Conservation (phyloP, 2,329 filamentous ascomycete genomes). For the Aspergillus nomiae region DNA sequence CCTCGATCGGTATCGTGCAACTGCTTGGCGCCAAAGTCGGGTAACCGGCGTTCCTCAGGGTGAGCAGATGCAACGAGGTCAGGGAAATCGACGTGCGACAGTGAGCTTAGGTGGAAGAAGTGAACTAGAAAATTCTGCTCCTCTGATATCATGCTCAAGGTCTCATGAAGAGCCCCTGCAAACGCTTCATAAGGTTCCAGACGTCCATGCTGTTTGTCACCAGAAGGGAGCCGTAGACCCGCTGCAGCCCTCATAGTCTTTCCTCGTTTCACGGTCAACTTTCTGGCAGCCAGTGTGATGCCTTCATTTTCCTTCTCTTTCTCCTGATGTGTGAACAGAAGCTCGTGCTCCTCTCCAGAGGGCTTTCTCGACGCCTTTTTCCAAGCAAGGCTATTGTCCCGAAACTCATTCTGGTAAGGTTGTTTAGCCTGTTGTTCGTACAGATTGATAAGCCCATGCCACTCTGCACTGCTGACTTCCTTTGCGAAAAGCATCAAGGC, state of each 20-base stretch:
- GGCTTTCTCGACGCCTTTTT: constrained; percentile 76
- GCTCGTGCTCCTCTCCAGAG: constrained; percentile 74
- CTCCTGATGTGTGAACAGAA: constrained; percentile 88
- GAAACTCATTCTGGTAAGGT: constrained; percentile 81
- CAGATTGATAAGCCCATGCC: constrained; percentile 75
- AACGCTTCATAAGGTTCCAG: constrained; percentile 81
- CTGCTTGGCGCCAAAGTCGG: constrained; percentile 72
- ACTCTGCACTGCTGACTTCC: constrained; percentile 79
- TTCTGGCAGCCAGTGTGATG: constrained; percentile 75
- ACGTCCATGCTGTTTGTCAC: constrained; percentile 63
- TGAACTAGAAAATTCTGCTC: constrained; percentile 98
- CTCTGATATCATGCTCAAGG: constrained; percentile 79
- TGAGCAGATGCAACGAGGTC: constrained; percentile 70
- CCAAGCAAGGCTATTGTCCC: constrained; percentile 75
- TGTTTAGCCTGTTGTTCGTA: constrained; percentile 78
- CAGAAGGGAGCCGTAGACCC: constrained; percentile 46
- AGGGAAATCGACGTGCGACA: constrained; percentile 78
- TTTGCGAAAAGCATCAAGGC: constrained; percentile 85
- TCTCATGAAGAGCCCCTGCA: constrained; percentile 74
- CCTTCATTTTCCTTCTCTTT: constrained; percentile 76
- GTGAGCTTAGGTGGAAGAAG: constrained; percentile 91
- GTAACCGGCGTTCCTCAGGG: constrained; percentile 69
- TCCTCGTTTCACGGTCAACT: constrained; percentile 90
- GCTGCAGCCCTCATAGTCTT: constrained; percentile 64
- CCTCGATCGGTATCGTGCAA: constrained; percentile 87